Evolutionary conservation across 768 basidiomycete species (phyloP).

Genomic region (Scleroderma citrinum): DNA sequence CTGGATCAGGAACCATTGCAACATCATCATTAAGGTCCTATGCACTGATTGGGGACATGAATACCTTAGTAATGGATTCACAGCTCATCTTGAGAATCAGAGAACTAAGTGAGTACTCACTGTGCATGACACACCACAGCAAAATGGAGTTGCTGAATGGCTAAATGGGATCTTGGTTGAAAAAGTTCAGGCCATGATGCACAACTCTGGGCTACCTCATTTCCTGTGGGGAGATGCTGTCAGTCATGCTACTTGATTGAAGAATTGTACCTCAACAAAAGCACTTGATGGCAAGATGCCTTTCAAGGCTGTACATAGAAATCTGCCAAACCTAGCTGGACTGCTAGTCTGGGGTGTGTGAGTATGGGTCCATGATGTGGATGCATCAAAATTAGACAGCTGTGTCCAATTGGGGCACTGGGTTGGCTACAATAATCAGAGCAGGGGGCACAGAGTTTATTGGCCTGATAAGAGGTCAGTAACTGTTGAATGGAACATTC

Average conservation of each 20-base stretch:
- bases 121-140: slow-evolving; percentile 15
- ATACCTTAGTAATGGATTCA: background rate
- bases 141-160: slow-evolving; percentile 26
- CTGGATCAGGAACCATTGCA: background rate
- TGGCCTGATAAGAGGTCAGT: slow-evolving; percentile 19
- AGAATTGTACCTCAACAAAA: slow-evolving; percentile 7
- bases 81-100: background rate
- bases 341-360: slow-evolving; percentile 18
- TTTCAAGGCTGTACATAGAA: slow-evolving; percentile 13
- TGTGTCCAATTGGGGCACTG: slow-evolving; percentile 24
- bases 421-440: slow-evolving; percentile 32
- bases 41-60: background rate
- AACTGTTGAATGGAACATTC: slow-evolving; percentile 28
- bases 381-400: slow-evolving; percentile 21
- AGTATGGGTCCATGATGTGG: slow-evolving; percentile 18
- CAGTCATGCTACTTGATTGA: slow-evolving; percentile 4
- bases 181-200: slow-evolving; percentile 17
- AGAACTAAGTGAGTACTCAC: slow-evolving; percentile 2
- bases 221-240: slow-evolving; percentile 18
- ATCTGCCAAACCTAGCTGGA: slow-evolving; percentile 17
- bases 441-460: slow-evolving; percentile 30
- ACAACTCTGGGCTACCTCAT: slow-evolving; percentile 12
- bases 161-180: slow-evolving; percentile 24
- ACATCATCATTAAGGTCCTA: background rate
- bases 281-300: slow-evolving; percentile 1